Conservation (phyloP, 2,329 filamentous ascomycete species). For the Ophiostoma quercus region DNA sequence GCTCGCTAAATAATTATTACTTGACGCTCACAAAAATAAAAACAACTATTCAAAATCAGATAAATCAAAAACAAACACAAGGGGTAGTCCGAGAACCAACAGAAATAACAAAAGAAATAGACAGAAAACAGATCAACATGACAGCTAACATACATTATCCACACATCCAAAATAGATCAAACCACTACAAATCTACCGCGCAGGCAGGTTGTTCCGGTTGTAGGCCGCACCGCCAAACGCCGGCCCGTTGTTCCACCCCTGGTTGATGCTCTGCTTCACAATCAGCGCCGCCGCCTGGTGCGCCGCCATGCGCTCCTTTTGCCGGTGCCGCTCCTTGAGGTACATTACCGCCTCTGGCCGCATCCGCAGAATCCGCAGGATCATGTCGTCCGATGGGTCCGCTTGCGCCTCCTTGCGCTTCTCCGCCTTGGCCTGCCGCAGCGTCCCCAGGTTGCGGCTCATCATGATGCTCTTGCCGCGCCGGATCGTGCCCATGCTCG, state of each 20-base stretch:
- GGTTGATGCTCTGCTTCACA: constrained; percentile 77
- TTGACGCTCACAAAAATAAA: neutral
- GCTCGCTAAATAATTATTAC: neutral
- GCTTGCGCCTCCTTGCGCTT: constrained; percentile 93
- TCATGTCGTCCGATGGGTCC: constrained; percentile 97
- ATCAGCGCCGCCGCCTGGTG: constrained; percentile 89
- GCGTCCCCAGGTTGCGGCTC: constrained; percentile 87
- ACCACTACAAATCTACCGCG: constrained; percentile 35
- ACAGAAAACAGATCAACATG: neutral
- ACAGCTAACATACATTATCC: neutral
- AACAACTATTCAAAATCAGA: neutral
- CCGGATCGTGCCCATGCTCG: constrained; percentile 64
- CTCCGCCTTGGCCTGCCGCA: constrained; percentile 92
- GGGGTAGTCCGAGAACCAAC: constrained; percentile 11
- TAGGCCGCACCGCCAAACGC: constrained; percentile 39
- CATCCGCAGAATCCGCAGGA: constrained; percentile 90
- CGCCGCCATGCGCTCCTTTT: constrained; percentile 88
- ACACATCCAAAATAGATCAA: constrained; percentile 8
- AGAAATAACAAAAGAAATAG: neutral
- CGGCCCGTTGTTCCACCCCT: constrained; percentile 46
- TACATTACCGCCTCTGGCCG: constrained; percentile 82
- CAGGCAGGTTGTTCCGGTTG: constrained; percentile 44
- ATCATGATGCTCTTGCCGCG: constrained; percentile 82
- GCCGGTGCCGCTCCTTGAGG: constrained; percentile 81
- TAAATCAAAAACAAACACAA: neutral